phyloP scores from a whole-genome alignment of 2,329 filamentous ascomycete genomes.

The Colletotrichum costaricense region DNA sequence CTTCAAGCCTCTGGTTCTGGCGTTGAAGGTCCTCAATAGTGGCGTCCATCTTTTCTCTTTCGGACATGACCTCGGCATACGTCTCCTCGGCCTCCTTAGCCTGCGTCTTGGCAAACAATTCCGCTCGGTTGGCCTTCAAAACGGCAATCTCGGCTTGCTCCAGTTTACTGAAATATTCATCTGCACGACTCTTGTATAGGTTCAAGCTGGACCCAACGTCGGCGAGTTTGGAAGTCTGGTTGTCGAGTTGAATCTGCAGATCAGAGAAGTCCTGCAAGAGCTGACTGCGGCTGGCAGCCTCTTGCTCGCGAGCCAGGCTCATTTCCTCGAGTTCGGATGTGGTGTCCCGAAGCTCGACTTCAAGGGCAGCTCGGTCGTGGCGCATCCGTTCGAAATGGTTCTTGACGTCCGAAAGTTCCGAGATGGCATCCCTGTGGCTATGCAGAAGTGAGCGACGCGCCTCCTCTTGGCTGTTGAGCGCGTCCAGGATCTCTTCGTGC shows the following conservation, averaged over 20 bases:
- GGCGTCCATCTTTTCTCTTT: constrained; percentile 89
- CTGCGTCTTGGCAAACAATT: constrained; percentile 93
- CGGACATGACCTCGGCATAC: constrained; percentile 89
- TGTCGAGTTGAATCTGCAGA: constrained; percentile 91
- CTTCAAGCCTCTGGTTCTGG: constrained; percentile 89
- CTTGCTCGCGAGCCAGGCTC: constrained; percentile 82
- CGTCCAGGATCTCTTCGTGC: constrained; percentile 92
- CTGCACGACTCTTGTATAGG: constrained; percentile 90
- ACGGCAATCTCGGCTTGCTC: constrained; percentile 97
- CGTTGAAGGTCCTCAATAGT: constrained; percentile 90
- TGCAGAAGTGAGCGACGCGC: constrained; percentile 84
- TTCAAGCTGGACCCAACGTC: constrained; percentile 87
- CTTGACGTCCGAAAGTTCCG: constrained; percentile 89
- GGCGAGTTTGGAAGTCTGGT: constrained; percentile 84
- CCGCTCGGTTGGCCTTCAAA: constrained; percentile 88
- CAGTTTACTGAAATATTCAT: constrained; percentile 97
- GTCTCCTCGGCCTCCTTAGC: constrained; percentile 92
- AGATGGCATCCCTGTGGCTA: constrained; percentile 85
- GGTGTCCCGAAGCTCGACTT: constrained; percentile 88
- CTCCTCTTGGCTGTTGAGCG: constrained; percentile 93
- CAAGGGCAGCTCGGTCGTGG: constrained; percentile 80
- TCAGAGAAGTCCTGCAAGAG: constrained; percentile 93
- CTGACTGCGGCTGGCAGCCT: constrained; percentile 87
- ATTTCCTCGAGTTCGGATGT: constrained; percentile 88
- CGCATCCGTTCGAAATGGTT: constrained; percentile 88